These are phyloP conservation scores for Penicillium verhagenii DNA, from an alignment of 495 filamentous ascomycete species.

Conservation along the genomic window DNA sequence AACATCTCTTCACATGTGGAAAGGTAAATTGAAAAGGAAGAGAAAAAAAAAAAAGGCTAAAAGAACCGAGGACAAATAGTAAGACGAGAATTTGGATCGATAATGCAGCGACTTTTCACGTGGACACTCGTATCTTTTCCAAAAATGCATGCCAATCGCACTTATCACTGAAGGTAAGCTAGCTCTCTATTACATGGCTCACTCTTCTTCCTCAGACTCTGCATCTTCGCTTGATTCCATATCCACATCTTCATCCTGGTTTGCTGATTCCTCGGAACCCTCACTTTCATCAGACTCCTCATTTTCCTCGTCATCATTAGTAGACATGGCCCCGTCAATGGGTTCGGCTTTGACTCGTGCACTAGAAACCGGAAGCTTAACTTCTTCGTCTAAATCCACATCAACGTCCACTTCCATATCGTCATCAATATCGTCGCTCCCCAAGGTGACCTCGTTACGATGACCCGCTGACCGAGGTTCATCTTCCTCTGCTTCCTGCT, in stretches of 20 bases:
- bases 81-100: neutral
- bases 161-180: neutral
- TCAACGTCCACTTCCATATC: slow-evolving; percentile 28
- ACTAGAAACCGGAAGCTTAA: neutral
- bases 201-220: neutral
- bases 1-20: neutral
- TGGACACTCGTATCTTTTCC: neutral
- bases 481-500: slow-evolving; percentile 39
- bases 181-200: neutral
- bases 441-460: slow-evolving; percentile 15
- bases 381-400: slow-evolving; percentile 2
- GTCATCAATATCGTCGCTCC: slow-evolving; percentile 19
- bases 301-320: slow-evolving; percentile 5
- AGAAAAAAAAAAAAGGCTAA: neutral
- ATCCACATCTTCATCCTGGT: slow-evolving; percentile 3
- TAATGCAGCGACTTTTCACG: neutral
- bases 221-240: neutral
- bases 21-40: neutral
- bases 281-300: neutral
- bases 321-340: neutral
- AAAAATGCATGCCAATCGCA: neutral
- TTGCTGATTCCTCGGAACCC: neutral
- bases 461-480: slow-evolving; percentile 2
- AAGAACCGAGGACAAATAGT: neutral
- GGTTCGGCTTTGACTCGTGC: slow-evolving; percentile 1